Percentiles rank a stretch among this genome's conserved stretches.
phyloP scores from a whole-genome alignment of 2,329 filamentous ascomycete genomes.

The Fusarium bactridioides region DNA sequence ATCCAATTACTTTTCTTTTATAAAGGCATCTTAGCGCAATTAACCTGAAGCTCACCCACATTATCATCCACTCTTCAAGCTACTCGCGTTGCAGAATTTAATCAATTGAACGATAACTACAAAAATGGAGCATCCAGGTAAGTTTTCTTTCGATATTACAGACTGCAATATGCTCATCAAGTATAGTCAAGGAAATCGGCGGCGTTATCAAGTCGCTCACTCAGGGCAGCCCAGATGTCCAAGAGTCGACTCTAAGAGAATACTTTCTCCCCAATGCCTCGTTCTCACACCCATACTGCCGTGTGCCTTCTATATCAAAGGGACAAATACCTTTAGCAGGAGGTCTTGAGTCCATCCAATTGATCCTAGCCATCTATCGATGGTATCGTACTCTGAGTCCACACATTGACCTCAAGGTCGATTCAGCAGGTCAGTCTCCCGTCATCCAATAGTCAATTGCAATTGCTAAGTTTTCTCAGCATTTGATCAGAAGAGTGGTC shows the following conservation, averaged over 20 bases:
- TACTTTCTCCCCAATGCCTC: constrained; percentile 78
- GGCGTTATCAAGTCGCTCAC: constrained; percentile 73
- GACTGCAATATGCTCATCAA: neutral
- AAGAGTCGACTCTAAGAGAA: constrained; percentile 69
- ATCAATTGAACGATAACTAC: neutral
- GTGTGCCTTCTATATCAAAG: constrained; percentile 64
- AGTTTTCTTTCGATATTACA: neutral
- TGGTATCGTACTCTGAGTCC: constrained; percentile 89
- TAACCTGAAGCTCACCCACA: neutral
- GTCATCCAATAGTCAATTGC: accelerated
- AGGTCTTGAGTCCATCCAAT: constrained; percentile 67
- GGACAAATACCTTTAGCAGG: constrained; percentile 52
- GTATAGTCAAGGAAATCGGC: constrained; percentile 65
- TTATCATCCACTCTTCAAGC: neutral
- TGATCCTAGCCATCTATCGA: constrained; percentile 75
- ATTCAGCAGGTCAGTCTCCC: constrained; percentile 56
- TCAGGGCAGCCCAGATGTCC: constrained; percentile 70
- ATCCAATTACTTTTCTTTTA: neutral
- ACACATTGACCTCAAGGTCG: constrained; percentile 71
- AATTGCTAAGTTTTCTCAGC: constrained; percentile 52
- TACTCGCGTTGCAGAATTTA: neutral
- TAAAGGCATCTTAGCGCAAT: neutral
- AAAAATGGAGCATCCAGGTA: constrained; percentile 53
- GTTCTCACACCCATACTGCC: constrained; percentile 82
- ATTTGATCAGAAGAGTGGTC: constrained; percentile 69